Conservation (phyloP, 1,284 basidiomycete species). For the Sanghuangporus sanghuang region DNA sequence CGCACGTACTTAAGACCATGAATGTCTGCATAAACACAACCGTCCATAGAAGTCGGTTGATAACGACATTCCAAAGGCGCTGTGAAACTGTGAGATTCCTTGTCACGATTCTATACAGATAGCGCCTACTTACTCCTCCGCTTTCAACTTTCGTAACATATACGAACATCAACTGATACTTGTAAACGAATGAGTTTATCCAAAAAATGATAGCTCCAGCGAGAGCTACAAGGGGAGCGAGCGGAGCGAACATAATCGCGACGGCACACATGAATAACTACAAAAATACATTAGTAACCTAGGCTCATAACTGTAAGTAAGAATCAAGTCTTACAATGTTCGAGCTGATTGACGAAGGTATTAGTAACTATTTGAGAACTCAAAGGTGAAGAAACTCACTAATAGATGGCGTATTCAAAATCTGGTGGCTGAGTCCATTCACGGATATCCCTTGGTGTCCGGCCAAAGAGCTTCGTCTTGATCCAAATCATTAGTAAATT, state of each 20-base stretch:
- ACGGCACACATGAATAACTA: slow-evolving; percentile 85
- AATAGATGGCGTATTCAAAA: slow-evolving; percentile 90
- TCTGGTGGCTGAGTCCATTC: slow-evolving; percentile 95
- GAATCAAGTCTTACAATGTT: slow-evolving; percentile 47
- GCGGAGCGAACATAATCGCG: slow-evolving; percentile 84
- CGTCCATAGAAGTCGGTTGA: slow-evolving; percentile 78
- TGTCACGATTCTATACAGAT: not conserved
- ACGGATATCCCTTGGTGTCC: slow-evolving; percentile 92
- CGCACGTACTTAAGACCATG: slow-evolving; percentile 76
- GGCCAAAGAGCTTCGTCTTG: slow-evolving; percentile 76
- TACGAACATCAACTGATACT: slow-evolving; percentile 93
- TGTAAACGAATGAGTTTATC: slow-evolving; percentile 79
- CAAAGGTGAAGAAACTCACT: slow-evolving; percentile 43
- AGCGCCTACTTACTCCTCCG: slow-evolving; percentile 66
- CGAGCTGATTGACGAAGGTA: slow-evolving; percentile 36
- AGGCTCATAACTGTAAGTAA: not conserved
- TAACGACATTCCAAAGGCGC: slow-evolving; percentile 90
- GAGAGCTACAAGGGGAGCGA: slow-evolving; percentile 84
- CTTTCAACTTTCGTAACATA: slow-evolving; percentile 84
- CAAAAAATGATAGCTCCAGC: slow-evolving; percentile 80
- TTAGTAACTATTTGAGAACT: slow-evolving; percentile 10
- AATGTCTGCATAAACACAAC: slow-evolving; percentile 80
- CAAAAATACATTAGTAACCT: not conserved
- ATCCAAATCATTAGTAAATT: slow-evolving; percentile 85
- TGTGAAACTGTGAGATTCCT: slow-evolving; percentile 25